Conservation (phyloP, 768 basidiomycete genomes). For the Amanita subjunquillea region DNA sequence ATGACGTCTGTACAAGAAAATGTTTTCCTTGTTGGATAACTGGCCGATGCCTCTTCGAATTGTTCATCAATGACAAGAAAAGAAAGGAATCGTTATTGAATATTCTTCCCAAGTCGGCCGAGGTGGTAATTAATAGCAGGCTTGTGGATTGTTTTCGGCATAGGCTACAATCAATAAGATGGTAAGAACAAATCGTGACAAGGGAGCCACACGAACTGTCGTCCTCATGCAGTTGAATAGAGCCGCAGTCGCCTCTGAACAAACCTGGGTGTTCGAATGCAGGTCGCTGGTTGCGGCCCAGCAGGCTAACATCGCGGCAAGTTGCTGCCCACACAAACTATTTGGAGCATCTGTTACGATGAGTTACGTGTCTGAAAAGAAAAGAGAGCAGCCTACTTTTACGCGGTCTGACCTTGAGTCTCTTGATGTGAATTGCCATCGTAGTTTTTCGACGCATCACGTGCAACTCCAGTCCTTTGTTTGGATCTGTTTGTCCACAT, state of each 20-base stretch:
- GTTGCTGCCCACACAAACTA: conserved; percentile 56
- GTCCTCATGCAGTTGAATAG: conserved; percentile 82
- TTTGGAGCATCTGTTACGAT: conserved; percentile 27
- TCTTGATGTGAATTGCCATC: conserved; percentile 65
- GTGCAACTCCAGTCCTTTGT: conserved; percentile 9
- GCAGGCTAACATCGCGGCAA: conserved; percentile 75
- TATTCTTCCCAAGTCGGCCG: conserved; percentile 64
- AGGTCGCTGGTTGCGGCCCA: conserved; percentile 72
- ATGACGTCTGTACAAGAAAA: too few relatives aligned
- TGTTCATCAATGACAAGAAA: too few relatives aligned
- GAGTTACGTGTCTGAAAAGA: conserved; percentile 4
- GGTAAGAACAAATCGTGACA: conserved; percentile 3
- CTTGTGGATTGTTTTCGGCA: conserved; percentile 54
- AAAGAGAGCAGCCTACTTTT: conserved; percentile 41
- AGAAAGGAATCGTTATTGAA: conserved; percentile 36
- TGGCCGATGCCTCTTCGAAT: too few relatives aligned
- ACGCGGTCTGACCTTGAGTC: conserved; percentile 69
- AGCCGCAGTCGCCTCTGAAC: conserved; percentile 46
- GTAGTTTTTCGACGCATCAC: background rate
- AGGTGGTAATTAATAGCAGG: conserved; percentile 89
- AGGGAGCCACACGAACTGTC: conserved; percentile 41
- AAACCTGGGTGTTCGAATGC: conserved; percentile 34
- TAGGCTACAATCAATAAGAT: conserved; percentile 34
- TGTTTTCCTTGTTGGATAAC: too few relatives aligned
- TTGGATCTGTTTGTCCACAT: conserved; percentile 8